Evolutionary conservation across 371 early-diverging fungal genomes (phyloP), one percentile per base, ranked within the genome.

Genomic region (Umbelopsis sp.): DNA sequence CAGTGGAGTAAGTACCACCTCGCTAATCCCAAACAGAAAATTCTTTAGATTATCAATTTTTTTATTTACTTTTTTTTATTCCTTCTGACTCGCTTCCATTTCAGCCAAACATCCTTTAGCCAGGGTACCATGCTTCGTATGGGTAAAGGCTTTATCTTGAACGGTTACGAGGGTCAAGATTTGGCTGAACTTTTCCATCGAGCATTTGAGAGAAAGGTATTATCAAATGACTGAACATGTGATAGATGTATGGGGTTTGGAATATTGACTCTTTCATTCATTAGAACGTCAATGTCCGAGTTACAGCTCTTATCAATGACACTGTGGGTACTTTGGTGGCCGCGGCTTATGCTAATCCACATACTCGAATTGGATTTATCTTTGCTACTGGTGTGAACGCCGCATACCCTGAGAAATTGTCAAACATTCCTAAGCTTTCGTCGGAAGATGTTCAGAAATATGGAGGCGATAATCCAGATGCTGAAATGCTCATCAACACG

Each of bases 341-440:
- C 62, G 90, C 94, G 67, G 93, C 92, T 10, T 96, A 94, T 84
- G 76, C 76, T 48, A 83, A 89, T 57, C 93, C 93, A n/a, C 84
- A 86, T 62, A 93, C 93, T 57, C 85, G 87, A 73, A 85, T 95
- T 68, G 93, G 94, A 44, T 91, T 95, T 41, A 95, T 97, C 72
- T 86, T 94, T 63, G 97, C 95, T 66, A 97, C 97, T 8, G 97
- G 97, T 65, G 90, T 95, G 53, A 97, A 97, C 75, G 95, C 95
- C 41, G 94, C 76, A 16, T 78, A 78, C 24, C 74, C 74, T 37
- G 78, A 78, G 65, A 72, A 75, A 24, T 24, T 78, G 7, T 35
- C 45, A 44, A 29, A 44, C 16, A 75, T 78, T 41, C 53, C 63
- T 11, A 78, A 78, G 25, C 83, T 78, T 4, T 67, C 64, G 52